Evolutionary conservation across 441 rosid species (phyloP).

Genomic region (Brassica hybrid): DNA sequence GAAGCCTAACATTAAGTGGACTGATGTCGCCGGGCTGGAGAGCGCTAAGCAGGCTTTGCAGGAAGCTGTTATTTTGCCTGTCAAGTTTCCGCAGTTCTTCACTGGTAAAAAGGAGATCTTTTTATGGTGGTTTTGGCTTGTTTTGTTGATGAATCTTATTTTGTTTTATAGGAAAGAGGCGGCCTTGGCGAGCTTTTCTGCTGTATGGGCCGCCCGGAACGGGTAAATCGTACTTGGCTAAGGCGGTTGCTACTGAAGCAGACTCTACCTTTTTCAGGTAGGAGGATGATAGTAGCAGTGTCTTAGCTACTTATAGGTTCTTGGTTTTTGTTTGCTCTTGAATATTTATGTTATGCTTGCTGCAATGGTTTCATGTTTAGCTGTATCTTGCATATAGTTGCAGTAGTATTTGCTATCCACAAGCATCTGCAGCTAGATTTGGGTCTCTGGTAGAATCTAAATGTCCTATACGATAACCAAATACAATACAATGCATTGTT

Average conservation of each 20-base stretch:
- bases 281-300: not conserved
- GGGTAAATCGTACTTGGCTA: slow-evolving; percentile 98
- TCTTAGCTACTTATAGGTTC: slow-evolving; percentile 6
- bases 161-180: slow-evolving; percentile 74
- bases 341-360: not conserved
- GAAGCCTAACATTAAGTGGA: slow-evolving; percentile 68
- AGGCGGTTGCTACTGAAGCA: slow-evolving; percentile 99
- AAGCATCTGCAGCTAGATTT: not conserved
- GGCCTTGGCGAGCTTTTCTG: slow-evolving; percentile 97
- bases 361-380: not conserved
- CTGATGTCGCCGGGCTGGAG: slow-evolving; percentile 47
- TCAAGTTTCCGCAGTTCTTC: slow-evolving; percentile 90
- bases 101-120: slow-evolving; percentile 52
- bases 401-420: not conserved
- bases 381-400: not conserved
- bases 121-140: not conserved
- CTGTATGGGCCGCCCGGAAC: slow-evolving; percentile 99
- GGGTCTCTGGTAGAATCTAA: slow-evolving; percentile 13
- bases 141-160: slow-evolving; percentile 1
- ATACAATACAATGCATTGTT: not conserved
- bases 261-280: slow-evolving; percentile 98
- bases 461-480: not conserved
- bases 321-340: slow-evolving; percentile 7
- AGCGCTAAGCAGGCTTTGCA: slow-evolving; percentile 84
- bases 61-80: slow-evolving; percentile 95